Evolutionary conservation across 345 rosid species (phyloP), one percentile per base, ranked within the genome.

Genomic region (Durio zibethinus): DNA sequence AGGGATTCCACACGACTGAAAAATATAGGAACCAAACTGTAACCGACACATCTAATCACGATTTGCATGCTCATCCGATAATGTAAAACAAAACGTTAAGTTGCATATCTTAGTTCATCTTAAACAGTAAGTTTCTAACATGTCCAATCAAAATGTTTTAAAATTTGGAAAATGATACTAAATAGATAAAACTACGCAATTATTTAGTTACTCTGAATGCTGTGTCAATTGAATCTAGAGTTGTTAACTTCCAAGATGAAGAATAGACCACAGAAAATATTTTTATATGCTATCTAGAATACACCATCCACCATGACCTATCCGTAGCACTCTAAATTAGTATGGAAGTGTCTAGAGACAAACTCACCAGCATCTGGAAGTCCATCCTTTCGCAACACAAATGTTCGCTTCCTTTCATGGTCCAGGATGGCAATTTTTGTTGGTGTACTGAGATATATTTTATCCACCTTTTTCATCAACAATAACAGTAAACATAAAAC

Each of bases 301-400:
- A 73, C 21, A 65, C 16, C 48, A 38, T 38, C 20, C 23, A 25
- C 5, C 56, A 68, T 68, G 33, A 25, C 36, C 21, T 45, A 25
- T 12, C 10, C 54, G 25, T 14, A 12, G 35, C 12, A 6, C 23
- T 52, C 75, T 31, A 53, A 53, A 53, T 53, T 52, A 72, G 18
- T 12, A 7, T 18, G 42, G 27, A 16, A 75, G 60, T 5, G 23
- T 9, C 20, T 62, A 62, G 10, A n/a, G 71, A 47, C 36, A 20
- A 69, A 81, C 90, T 82, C 79, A 93, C 99, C 98, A 0, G 90
- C 87, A 65, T 95, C 96, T 2, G 96, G 94, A 25, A 91, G 90
- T 23, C 97, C 96, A 82, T 89, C 91, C 82, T 93, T 93, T 68
- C 87, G 82, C 2, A 91, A 77, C 23, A 88, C 89, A 77, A 85